phyloP scores from a whole-genome alignment of 345 rosid species.

The Pelargonium nanum region DNA sequence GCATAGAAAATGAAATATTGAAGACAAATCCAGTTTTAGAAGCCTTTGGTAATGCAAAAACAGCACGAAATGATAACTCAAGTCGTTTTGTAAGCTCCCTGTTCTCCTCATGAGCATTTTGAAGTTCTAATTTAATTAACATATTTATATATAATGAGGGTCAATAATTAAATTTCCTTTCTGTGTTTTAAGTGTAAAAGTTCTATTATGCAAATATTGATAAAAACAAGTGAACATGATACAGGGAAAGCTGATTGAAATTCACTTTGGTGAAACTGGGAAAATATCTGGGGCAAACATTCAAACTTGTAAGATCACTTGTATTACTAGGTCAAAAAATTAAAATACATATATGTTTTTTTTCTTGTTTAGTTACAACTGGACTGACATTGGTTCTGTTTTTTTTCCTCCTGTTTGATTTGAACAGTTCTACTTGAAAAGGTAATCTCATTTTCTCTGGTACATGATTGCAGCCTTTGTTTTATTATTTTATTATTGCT shows the following conservation, averaged over 20 bases:
- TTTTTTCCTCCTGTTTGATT: constrained; percentile 20
- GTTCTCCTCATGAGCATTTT: constrained; percentile 13
- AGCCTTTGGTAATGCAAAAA: constrained; percentile 99
- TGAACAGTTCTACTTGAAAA: constrained; percentile 87
- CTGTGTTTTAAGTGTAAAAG: background rate
- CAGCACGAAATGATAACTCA: constrained; percentile 90
- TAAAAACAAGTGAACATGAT: constrained; percentile 18
- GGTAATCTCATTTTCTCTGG: constrained; percentile 34
- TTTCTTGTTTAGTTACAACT: constrained; percentile 20
- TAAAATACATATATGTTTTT: constrained; percentile 5
- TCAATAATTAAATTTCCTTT: background rate
- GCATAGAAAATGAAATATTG: constrained; percentile 91
- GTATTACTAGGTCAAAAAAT: constrained; percentile 1
- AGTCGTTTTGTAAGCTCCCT: constrained; percentile 89
- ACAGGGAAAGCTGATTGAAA: constrained; percentile 95
- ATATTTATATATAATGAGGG: background rate
- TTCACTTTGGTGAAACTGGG: constrained; percentile 91
- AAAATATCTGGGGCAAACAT: constrained; percentile 97
- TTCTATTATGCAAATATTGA: background rate
- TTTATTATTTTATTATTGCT: constrained; percentile 4
- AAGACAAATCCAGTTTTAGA: constrained; percentile 95
- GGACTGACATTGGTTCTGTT: constrained; percentile 15
- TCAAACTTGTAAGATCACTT: constrained; percentile 78
- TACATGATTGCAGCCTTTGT: constrained; percentile 10
- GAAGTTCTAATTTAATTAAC: background rate